Evolutionary conservation across 2,329 filamentous ascomycete genomes (phyloP).

Genomic region (Fusarium chaquense): DNA sequence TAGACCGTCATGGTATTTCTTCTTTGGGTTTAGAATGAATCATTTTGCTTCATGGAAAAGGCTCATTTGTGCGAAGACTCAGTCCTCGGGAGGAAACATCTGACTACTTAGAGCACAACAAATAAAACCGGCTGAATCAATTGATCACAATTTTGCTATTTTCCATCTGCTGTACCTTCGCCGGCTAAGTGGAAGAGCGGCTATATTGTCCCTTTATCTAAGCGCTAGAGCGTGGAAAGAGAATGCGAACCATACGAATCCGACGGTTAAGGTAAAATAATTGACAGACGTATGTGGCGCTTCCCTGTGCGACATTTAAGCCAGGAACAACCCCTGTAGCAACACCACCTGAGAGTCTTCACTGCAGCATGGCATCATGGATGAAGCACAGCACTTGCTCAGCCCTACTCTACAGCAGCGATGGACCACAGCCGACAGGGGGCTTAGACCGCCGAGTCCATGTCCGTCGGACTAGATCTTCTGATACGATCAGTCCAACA

Average conservation of each 20-base stretch:
- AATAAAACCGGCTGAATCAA: neutral
- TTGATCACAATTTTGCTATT: neutral
- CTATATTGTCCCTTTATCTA: neutral
- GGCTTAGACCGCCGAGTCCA: conserved; percentile 5
- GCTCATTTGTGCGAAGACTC: too few relatives aligned
- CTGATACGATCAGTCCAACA: neutral
- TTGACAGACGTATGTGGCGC: conserved; percentile 21
- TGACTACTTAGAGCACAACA: neutral
- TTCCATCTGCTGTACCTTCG: neutral
- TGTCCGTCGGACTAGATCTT: neutral
- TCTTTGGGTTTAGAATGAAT: neutral
- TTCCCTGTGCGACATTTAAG: neutral
- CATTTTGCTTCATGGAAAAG: neutral
- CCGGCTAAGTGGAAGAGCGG: neutral
- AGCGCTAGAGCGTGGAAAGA: neutral
- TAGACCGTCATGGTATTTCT: neutral
- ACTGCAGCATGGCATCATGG: conserved; percentile 2
- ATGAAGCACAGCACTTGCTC: neutral
- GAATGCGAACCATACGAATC: neutral
- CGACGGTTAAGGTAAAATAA: neutral
- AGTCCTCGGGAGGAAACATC: neutral
- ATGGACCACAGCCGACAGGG: neutral
- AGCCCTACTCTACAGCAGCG: conserved; percentile 1
- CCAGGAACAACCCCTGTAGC: neutral
- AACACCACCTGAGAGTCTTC: neutral